Evolutionary conservation across 352 stramenopile species (phyloP), one percentile per base, ranked within the genome.

Genomic region (Pythium guiyangense): DNA sequence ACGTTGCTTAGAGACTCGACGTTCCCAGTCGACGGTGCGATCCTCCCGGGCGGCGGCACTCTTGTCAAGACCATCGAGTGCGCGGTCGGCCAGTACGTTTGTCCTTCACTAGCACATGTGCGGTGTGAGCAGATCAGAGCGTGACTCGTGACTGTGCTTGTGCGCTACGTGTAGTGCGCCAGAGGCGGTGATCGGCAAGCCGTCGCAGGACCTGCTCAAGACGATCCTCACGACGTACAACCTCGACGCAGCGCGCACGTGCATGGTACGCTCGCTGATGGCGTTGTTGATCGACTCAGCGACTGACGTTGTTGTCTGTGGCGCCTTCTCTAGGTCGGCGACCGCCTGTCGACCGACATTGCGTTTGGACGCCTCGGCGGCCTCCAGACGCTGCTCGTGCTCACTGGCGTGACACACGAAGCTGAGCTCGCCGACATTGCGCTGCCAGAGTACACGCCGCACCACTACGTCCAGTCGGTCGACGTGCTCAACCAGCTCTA

Each of bases 271-370:
- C 9, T 10, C 31, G 17, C n/a, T n/a, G n/a, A n/a, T n/a, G n/a
- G n/a, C n/a, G n/a, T n/a, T n/a, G n/a, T n/a, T n/a, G n/a, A n/a
- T n/a, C n/a, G 39, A 20, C 39, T 18, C 39, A 8, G 14, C 14
- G 15, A 10, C 42, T 47, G 18, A 22, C 18, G 9, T 18, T 26
- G 26, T 29, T 45, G 17, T 14, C 57, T 49, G 22, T 52, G 12
- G 43, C 49, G 17, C 17, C 59, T 39, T 2, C 37, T 52, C 43
- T 53, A 91, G 81, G 81, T 94, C n/a, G 84, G 84, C 53, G 84
- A 94, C 51, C 77, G 79, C 26, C 61, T 94, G 37, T 86, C 79
- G 29, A 94, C 84, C 1, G 84, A 94, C 67, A 94, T 94, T 64
- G 78, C 88, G 63, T 94, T 94, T 29, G 84, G 84, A 49, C 78